Conservation (phyloP, 495 filamentous ascomycete species). For the Astrothelium macrocarpum region DNA sequence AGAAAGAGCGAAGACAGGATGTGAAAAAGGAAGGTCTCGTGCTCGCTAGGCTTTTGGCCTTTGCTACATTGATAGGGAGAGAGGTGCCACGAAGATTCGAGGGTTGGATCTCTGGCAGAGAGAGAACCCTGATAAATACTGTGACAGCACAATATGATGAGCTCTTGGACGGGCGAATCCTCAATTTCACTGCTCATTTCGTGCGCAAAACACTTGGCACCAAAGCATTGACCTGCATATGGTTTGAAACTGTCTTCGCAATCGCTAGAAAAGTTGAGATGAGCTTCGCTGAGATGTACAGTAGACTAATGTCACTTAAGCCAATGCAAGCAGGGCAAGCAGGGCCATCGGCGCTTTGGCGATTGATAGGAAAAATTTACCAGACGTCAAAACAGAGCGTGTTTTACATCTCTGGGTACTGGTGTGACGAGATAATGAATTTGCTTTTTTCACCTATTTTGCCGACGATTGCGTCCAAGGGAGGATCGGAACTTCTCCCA, state of each 20-base stretch:
- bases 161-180: neutral
- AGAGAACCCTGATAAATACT: constrained; percentile 25
- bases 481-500: neutral
- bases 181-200: neutral
- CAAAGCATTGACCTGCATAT: no score
- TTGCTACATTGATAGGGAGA: constrained; percentile 28
- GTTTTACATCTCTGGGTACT: no score
- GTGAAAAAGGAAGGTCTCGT: constrained; percentile 29
- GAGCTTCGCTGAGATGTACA: no score
- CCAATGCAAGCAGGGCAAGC: no score
- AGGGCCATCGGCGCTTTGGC: no score
- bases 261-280: no score
- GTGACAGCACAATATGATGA: constrained; percentile 33
- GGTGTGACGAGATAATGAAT: no score
- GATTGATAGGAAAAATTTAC: no score
- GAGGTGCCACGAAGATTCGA: constrained; percentile 29
- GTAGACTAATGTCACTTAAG: no score
- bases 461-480: neutral
- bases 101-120: constrained; percentile 8
- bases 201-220: neutral
- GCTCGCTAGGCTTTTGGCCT: constrained; percentile 26
- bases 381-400: no score
- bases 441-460: neutral
- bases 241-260: no score
- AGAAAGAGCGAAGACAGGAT: constrained; percentile 18